Conservation (phyloP, 441 rosid genomes). For the Pelargonium citronellum region DNA sequence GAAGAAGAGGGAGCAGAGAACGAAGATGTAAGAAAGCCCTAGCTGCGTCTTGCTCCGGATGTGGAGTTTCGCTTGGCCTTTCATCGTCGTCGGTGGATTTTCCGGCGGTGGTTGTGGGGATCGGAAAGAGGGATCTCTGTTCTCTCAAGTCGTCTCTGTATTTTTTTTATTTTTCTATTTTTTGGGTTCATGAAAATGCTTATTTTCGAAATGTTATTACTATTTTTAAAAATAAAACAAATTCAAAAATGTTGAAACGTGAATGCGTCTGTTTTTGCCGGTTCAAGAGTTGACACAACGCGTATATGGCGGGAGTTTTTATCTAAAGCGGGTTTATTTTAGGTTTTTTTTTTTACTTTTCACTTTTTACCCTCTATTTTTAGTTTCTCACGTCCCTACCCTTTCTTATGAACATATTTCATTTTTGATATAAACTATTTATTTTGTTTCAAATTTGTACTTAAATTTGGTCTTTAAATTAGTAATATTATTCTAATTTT, state of each 20-base stretch:
- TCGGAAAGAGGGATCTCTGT: background rate
- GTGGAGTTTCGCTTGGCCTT: conserved; percentile 37
- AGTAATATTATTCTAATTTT: too few relatives aligned
- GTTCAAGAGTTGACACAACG: background rate
- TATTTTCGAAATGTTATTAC: background rate
- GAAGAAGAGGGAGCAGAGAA: conserved; percentile 55
- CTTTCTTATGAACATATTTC: too few relatives aligned
- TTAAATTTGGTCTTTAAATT: too few relatives aligned
- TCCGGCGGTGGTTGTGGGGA: background rate
- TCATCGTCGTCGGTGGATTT: conserved; percentile 31
- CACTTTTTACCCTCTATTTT: too few relatives aligned
- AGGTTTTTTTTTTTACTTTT: background rate
- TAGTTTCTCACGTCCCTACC: too few relatives aligned
- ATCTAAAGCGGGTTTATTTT: too few relatives aligned
- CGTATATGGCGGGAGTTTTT: conserved; percentile 4
- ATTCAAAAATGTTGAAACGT: background rate
- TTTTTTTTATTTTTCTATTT: background rate
- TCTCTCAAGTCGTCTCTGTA: background rate
- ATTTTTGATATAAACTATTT: too few relatives aligned
- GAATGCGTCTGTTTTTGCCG: background rate
- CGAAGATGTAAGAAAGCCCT: conserved; percentile 37
- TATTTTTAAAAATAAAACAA: background rate
- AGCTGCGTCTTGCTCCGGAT: conserved; percentile 37
- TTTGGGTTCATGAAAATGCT: background rate
- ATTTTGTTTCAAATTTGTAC: too few relatives aligned